Conservation (phyloP, 1,284 basidiomycete species). For the Mycena citricolor region DNA sequence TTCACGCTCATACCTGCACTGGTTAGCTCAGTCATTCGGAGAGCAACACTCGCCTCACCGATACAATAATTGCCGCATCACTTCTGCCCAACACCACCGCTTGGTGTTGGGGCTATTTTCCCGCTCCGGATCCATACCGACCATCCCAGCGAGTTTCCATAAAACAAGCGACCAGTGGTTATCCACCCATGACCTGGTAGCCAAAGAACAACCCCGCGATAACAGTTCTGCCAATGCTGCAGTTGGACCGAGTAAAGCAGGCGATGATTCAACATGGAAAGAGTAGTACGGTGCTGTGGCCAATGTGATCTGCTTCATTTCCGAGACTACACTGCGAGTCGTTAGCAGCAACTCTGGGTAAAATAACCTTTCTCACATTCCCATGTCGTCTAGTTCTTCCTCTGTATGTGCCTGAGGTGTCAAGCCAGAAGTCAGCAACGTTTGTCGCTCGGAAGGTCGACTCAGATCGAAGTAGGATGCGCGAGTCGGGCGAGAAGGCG, state of each 20-base stretch:
- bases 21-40: neutral
- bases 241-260: constrained; percentile 42
- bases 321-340: constrained; percentile 46
- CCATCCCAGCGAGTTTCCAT: constrained; percentile 92
- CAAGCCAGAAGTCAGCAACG: constrained; percentile 52
- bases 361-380: constrained; percentile 46
- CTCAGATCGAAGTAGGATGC: constrained; percentile 42
- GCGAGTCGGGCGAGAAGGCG: constrained; percentile 6
- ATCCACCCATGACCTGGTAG: constrained; percentile 77
- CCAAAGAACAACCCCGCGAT: constrained; percentile 56
- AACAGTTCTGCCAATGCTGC: constrained; percentile 55
- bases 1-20: constrained; percentile 85
- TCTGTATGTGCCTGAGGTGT: constrained; percentile 54
- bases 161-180: constrained; percentile 91
- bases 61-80: constrained; percentile 83
- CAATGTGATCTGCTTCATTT: constrained; percentile 60
- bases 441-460: constrained; percentile 43
- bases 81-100: constrained; percentile 80
- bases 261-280: constrained; percentile 47
- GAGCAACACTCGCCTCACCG: constrained; percentile 49
- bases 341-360: constrained; percentile 19
- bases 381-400: constrained; percentile 54
- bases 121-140: constrained; percentile 65
- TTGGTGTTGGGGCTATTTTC: constrained; percentile 47
- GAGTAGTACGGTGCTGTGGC: constrained; percentile 61